phyloP scores from a whole-genome alignment of 78 protist species.

The Acrasis kona region DNA sequence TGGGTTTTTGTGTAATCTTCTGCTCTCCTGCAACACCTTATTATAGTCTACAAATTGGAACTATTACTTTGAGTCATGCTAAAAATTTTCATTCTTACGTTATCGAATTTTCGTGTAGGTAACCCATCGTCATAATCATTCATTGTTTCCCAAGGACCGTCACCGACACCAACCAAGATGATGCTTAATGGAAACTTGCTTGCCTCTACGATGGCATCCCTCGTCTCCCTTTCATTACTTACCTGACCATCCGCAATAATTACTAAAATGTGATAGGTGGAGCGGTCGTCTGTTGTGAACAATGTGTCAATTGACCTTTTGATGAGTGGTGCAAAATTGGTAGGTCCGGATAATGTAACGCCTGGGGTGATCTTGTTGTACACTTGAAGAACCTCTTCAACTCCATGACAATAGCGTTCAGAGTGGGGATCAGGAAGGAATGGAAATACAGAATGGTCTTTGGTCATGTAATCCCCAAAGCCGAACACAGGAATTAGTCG shows the following conservation, averaged over 20 bases:
- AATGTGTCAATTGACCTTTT: constrained; percentile 16
- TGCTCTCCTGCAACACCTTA: not conserved
- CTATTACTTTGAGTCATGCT: not conserved
- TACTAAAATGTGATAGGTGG: constrained; percentile 13
- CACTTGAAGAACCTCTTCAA: not conserved
- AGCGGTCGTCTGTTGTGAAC: not conserved
- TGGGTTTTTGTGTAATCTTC: not conserved
- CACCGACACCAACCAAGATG: constrained; percentile 23
- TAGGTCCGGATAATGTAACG: constrained; percentile 15
- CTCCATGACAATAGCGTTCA: not conserved
- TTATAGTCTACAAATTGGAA: not conserved
- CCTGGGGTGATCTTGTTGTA: not conserved
- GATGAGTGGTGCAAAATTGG: constrained; percentile 27
- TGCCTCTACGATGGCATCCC: constrained; percentile 29
- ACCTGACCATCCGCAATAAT: constrained; percentile 36
- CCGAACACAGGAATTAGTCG: constrained; percentile 4
- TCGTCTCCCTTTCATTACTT: not conserved
- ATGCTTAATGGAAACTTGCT: constrained; percentile 28
- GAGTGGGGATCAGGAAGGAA: not conserved
- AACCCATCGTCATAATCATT: constrained; percentile 26
- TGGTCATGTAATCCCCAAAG: constrained; percentile 7
- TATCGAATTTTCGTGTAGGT: constrained; percentile 35
- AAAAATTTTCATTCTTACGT: constrained; percentile 1
- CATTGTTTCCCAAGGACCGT: constrained; percentile 51
- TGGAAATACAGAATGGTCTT: not conserved